These are phyloP conservation scores for Trichoderma harzianum DNA, from an alignment of 2,329 filamentous ascomycete species.

Conservation along the genomic window DNA sequence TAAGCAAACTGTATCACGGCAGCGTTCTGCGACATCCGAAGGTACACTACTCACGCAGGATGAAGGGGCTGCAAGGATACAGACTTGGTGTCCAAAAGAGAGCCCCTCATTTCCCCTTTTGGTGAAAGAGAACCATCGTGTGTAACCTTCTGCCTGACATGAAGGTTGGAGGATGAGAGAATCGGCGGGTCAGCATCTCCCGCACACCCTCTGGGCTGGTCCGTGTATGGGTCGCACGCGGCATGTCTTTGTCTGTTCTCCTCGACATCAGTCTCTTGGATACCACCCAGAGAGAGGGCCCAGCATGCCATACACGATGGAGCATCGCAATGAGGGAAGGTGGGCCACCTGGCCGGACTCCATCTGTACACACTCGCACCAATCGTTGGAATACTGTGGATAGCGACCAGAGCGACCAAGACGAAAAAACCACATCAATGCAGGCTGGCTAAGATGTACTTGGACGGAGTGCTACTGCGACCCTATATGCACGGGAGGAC, in stretches of 20 bases:
- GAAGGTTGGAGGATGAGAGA: background rate
- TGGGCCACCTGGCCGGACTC: background rate
- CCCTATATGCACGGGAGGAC: conserved; percentile 1
- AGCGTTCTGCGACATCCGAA: background rate
- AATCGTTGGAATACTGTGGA: background rate
- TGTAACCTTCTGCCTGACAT: background rate
- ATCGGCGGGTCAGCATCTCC: background rate
- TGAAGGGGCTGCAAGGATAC: background rate
- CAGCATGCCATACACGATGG: background rate
- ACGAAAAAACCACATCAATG: background rate
- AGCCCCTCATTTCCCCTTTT: background rate
- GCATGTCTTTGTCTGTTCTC: background rate
- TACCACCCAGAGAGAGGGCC: background rate
- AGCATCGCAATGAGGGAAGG: background rate
- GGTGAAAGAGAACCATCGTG: background rate
- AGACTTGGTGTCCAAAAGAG: background rate
- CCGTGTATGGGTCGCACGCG: background rate
- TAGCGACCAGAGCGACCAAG: background rate
- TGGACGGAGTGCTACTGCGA: background rate
- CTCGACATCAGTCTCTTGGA: background rate
- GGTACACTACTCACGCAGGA: background rate
- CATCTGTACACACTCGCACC: background rate
- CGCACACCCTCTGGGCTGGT: background rate
- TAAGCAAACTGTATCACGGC: background rate
- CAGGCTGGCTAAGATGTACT: background rate